Conservation (phyloP, 1,139 yeast genomes). For the Nadsonia commutata region DNA sequence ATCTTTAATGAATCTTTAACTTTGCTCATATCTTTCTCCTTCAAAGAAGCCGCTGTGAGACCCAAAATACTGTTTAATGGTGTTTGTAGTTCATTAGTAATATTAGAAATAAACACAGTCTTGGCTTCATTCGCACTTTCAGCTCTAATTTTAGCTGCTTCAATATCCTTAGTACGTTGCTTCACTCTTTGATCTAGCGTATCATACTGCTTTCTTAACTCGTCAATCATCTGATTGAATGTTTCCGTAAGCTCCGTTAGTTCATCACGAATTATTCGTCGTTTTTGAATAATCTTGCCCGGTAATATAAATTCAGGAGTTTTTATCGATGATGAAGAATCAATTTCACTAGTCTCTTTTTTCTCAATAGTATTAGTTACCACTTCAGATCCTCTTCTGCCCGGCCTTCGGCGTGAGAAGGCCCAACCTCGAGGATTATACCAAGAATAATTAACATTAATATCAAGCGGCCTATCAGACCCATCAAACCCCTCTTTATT, state of each 20-base stretch:
- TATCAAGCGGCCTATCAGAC: too few relatives aligned
- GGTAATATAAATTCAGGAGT: conserved; percentile 23
- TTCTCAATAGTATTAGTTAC: too few relatives aligned
- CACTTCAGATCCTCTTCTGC: conserved; percentile 16
- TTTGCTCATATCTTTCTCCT: conserved; percentile 52
- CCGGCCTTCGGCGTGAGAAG: too few relatives aligned
- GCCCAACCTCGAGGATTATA: neutral
- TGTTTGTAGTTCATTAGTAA: conserved; percentile 87
- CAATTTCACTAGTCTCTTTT: too few relatives aligned
- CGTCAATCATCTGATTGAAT: conserved; percentile 83
- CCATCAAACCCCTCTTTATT: too few relatives aligned
- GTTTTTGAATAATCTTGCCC: neutral
- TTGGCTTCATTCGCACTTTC: conserved; percentile 93
- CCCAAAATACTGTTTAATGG: conserved; percentile 94
- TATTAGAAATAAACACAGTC: conserved; percentile 87
- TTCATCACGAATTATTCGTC: conserved; percentile 37
- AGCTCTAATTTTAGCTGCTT: conserved; percentile 77
- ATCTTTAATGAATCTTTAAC: conserved; percentile 57
- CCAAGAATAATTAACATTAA: too few relatives aligned
- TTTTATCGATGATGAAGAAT: neutral
- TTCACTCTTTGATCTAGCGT: conserved; percentile 83
- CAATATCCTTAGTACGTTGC: conserved; percentile 74
- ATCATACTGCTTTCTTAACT: conserved; percentile 66
- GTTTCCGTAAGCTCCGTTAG: conserved; percentile 77
- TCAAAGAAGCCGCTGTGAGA: conserved; percentile 88